A percentile compares a stretch with the other conserved stretches of the same genome.
Evolutionary conservation across 1,139 yeast genomes (phyloP).

Genomic region (Diutina ranongensis): DNA sequence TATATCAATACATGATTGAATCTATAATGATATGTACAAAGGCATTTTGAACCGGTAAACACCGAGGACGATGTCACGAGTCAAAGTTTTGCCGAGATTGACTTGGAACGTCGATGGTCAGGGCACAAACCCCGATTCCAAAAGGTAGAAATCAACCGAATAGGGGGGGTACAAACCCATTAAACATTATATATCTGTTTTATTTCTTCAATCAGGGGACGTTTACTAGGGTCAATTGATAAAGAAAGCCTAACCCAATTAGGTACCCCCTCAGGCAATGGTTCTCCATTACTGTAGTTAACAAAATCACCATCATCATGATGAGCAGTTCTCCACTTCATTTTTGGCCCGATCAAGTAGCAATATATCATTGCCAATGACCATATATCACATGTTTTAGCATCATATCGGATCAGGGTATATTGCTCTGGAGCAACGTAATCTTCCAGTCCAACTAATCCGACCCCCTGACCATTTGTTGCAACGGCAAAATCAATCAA

Average conservation of each 20-base stretch:
- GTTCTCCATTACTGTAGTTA: not conserved
- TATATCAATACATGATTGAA: too few relatives aligned
- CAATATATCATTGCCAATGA: not conserved
- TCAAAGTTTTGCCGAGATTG: too few relatives aligned
- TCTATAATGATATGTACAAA: too few relatives aligned
- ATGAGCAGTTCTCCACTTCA: not conserved
- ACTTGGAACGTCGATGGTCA: too few relatives aligned
- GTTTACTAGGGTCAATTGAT: not conserved
- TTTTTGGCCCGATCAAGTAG: not conserved
- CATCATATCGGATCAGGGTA: not conserved
- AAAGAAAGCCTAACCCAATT: not conserved
- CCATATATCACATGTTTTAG: not conserved
- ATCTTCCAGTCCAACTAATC: not conserved
- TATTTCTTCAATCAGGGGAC: not conserved
- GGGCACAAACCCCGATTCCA: too few relatives aligned
- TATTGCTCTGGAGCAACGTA: conserved; percentile 2
- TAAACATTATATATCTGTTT: too few relatives aligned
- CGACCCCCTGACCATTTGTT: not conserved
- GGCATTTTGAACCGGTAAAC: too few relatives aligned
- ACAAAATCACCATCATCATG: not conserved
- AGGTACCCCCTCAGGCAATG: not conserved
- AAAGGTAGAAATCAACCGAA: too few relatives aligned
- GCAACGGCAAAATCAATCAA: not conserved
- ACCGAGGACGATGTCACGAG: too few relatives aligned
- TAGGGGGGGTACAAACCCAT: too few relatives aligned